A percentile compares a stretch with the other conserved stretches of the same genome.
phyloP scores from a whole-genome alignment of 2,329 filamentous ascomycete genomes.

The Colletotrichum paranaense region DNA sequence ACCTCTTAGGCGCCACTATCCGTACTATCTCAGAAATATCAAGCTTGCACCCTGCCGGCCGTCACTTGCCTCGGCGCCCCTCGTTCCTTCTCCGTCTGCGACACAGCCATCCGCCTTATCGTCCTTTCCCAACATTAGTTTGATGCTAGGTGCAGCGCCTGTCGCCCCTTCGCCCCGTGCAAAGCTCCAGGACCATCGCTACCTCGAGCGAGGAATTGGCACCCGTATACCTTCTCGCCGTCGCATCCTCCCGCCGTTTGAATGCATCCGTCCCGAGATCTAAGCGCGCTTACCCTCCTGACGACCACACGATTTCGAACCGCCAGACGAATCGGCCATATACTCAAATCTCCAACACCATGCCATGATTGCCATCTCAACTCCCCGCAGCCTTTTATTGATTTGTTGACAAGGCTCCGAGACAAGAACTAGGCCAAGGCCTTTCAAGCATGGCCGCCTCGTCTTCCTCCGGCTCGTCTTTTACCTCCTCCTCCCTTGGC shows the following conservation, averaged over 20 bases:
- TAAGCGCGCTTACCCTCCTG: background rate
- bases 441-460: slow-evolving; percentile 50
- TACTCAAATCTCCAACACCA: background rate
- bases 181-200: background rate
- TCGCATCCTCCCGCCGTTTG: slow-evolving; percentile 9
- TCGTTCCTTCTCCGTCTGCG: background rate
- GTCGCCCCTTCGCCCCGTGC: background rate
- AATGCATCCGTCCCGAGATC: slow-evolving; percentile 18
- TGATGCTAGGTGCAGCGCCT: background rate
- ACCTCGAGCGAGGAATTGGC: background rate
- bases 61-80: background rate
- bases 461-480: slow-evolving; percentile 61
- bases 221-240: background rate
- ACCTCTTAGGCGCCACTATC: background rate
- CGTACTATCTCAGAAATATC: background rate
- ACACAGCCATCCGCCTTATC: background rate
- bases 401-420: slow-evolving; percentile 20
- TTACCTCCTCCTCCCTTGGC: slow-evolving; percentile 57
- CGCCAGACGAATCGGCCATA: slow-evolving; percentile 9
- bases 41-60: background rate
- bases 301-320: background rate
- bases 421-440: background rate
- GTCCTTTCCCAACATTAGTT: background rate
- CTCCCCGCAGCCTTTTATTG: background rate
- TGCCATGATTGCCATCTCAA: slow-evolving; percentile 14